phyloP scores from a whole-genome alignment of 2,329 filamentous ascomycete species.

The Aureobasidium sp. region DNA sequence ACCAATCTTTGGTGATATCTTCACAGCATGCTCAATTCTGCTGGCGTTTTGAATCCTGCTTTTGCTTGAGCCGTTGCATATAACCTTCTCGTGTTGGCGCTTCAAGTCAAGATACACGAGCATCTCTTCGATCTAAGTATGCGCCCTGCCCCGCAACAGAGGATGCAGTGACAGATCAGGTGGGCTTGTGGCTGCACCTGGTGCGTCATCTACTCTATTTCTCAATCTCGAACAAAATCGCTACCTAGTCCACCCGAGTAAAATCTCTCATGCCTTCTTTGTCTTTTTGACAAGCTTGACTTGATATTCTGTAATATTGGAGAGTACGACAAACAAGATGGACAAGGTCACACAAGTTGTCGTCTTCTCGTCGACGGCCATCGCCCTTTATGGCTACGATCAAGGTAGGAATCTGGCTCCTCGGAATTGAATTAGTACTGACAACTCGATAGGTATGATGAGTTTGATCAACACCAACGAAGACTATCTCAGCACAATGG shows the following conservation, averaged over 20 bases:
- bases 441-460: conserved; percentile 38
- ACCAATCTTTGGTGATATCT: not conserved
- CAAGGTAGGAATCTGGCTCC: conserved; percentile 18
- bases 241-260: not conserved
- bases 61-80: not conserved
- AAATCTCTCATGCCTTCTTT: not conserved
- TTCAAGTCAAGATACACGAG: conserved; percentile 5
- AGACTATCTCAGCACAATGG: conserved; percentile 50
- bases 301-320: not conserved
- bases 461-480: conserved; percentile 47
- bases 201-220: conserved; percentile 1
- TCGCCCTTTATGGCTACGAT: conserved; percentile 46
- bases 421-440: not conserved
- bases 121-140: not conserved
- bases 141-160: not conserved
- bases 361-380: conserved; percentile 45
- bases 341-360: conserved; percentile 36
- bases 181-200: conserved; percentile 7
- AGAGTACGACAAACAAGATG: conserved; percentile 18
- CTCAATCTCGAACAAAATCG: conserved; percentile 1
- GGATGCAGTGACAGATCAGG: not conserved
- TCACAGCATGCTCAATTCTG: not conserved
- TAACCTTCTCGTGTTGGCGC: not conserved
- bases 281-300: not conserved
- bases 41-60: not conserved